Percentiles rank a stretch among this genome's conserved stretches.
These are phyloP conservation scores for Magnusiomyces suaveolens DNA, from an alignment of 1,139 yeast species.

Conservation along the genomic window DNA sequence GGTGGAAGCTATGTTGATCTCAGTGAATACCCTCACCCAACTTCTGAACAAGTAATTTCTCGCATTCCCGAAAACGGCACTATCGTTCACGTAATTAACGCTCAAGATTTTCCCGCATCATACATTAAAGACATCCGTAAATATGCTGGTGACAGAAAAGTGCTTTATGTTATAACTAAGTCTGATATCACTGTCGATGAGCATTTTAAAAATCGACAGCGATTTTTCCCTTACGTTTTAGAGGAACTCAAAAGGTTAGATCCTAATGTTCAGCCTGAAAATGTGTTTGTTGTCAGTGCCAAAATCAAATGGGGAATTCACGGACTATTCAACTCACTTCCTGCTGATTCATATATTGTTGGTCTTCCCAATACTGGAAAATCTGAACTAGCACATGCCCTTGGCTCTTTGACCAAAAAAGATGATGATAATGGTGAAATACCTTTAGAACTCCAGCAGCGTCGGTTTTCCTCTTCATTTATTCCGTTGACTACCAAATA, in stretches of 20 bases:
- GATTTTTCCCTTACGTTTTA: constrained; percentile 39
- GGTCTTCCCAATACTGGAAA: constrained; percentile 77
- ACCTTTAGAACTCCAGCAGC: constrained; percentile 15
- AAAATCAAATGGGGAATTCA: constrained; percentile 51
- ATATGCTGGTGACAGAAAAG: constrained; percentile 32
- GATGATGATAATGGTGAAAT: neutral
- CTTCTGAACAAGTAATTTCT: constrained; percentile 26
- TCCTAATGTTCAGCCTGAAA: constrained; percentile 38
- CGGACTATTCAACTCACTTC: constrained; percentile 31
- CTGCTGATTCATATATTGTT: constrained; percentile 45
- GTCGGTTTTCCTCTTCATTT: constrained; percentile 30
- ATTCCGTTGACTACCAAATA: constrained; percentile 53
- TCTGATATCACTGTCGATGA: constrained; percentile 43
- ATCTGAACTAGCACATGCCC: constrained; percentile 49
- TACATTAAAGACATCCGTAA: constrained; percentile 37
- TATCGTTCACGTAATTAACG: constrained; percentile 52
- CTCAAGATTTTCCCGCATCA: constrained; percentile 62
- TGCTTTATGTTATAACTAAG: constrained; percentile 49
- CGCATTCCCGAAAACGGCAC: constrained; percentile 42
- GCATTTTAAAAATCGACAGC: constrained; percentile 31
- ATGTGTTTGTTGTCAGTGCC: constrained; percentile 37
- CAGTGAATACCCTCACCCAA: constrained; percentile 13
- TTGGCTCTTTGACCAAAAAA: constrained; percentile 31
- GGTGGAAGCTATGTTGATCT: constrained; percentile 8
- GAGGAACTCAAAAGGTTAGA: constrained; percentile 33